Evolutionary conservation across 371 early-diverging fungal genomes (phyloP), one percentile per base, ranked within the genome.

Genomic region (Gilbertella persicaria): DNA sequence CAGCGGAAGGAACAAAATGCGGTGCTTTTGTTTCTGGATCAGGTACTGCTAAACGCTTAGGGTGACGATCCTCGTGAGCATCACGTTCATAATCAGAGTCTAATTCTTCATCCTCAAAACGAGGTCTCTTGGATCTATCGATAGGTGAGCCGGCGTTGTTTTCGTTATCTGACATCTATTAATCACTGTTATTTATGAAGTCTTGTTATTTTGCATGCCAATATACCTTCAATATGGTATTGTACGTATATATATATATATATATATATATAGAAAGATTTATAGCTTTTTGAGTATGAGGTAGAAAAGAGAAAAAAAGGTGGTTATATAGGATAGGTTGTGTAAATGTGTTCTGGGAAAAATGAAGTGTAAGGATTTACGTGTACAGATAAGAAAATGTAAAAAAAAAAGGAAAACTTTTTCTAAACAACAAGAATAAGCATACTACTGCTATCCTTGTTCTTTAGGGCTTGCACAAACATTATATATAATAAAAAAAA

Each of bases 11-110:
- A 3, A 69, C 62, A 53, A 75, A 75, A 26, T 73, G 71, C 53
- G 78, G 78, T 37, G 78, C 71, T 47, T 77, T 73, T 3, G 78
- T 77, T 33, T 71, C 69, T 10, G 78, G 78, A 54, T 77, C 78
- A 33, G 72, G 67, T 1, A 77, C 74, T 9, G 78, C 78, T 44
- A 73, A 64, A 25, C 78, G 51, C 35, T 77, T 77, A 10, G 68
- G 69, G 45, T 73, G 74, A 39, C 78, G 71, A 43, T 77, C 71
- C 12, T 73, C 74, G 14, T 68, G 69, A 13, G 54, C 54, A 25
- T 60, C 57, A 20, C 55, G 41, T 41, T 76, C 77, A 37, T 69
- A 56, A 42, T 69, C 74, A 19, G 69, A 61, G 47, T 67, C 66
- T 40, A 53, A 61, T 46, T 73, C 77, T 25, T 71, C 73, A 16